Percentiles rank a stretch among this genome's conserved stretches.
Evolutionary conservation across 257 asterid species (phyloP).

Genomic region (Solanum sejunctum): DNA sequence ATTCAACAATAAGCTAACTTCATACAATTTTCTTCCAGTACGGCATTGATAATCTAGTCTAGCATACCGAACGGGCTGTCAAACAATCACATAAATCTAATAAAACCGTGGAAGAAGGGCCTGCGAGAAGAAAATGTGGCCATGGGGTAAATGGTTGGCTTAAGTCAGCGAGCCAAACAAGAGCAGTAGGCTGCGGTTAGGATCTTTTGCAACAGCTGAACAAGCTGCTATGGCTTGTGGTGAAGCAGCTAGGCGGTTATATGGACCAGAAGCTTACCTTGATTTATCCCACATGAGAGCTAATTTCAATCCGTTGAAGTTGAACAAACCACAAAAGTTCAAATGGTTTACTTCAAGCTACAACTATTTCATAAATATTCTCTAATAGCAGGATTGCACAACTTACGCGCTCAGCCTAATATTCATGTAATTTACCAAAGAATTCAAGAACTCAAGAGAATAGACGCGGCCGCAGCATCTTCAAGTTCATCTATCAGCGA

Average conservation of each 20-base stretch:
- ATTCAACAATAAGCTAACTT: neutral
- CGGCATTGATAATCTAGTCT: neutral
- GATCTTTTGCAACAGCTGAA: constrained; percentile 87
- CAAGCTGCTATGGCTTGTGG: constrained; percentile 95
- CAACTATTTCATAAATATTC: constrained; percentile 26
- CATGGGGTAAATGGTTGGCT: constrained; percentile 78
- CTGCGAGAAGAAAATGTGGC: constrained; percentile 89
- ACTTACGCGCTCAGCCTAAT: constrained; percentile 73
- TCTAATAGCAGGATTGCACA: constrained; percentile 42
- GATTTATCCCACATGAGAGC: constrained; percentile 75
- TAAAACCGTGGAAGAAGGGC: constrained; percentile 93
- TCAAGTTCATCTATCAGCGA: constrained; percentile 38
- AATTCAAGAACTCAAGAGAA: constrained; percentile 68
- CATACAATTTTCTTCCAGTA: neutral
- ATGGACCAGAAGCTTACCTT: constrained; percentile 90
- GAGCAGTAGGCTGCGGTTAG: constrained; percentile 77
- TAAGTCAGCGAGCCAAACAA: constrained; percentile 86
- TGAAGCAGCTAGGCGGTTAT: constrained; percentile 80
- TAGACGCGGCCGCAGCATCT: constrained; percentile 19
- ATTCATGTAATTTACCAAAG: constrained; percentile 81
- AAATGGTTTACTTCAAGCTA: constrained; percentile 68
- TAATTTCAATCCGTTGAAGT: constrained; percentile 60
- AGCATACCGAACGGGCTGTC: neutral
- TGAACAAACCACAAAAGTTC: constrained; percentile 74
- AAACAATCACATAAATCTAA: constrained; percentile 2